phyloP scores from a whole-genome alignment of 441 rosid genomes.

The Hura crepitans region DNA sequence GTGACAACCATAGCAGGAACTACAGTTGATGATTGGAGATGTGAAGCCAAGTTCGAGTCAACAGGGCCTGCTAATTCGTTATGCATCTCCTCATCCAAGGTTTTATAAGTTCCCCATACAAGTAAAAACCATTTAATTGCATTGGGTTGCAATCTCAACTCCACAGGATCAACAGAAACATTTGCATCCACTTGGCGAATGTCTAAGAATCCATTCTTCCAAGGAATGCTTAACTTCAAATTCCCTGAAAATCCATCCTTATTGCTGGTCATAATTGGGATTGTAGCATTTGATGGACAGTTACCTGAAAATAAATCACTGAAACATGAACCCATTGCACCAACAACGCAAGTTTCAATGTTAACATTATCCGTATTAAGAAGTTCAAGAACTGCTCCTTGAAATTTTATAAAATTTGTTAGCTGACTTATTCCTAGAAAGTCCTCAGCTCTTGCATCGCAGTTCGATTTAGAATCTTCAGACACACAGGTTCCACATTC shows the following conservation, averaged over 20 bases:
- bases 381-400: constrained; percentile 80
- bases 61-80: constrained; percentile 41
- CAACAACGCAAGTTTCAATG: constrained; percentile 30
- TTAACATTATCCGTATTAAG: constrained; percentile 50
- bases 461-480: constrained; percentile 42
- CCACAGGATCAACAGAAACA: constrained; percentile 72
- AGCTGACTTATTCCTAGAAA: constrained; percentile 72
- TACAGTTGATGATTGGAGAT: constrained; percentile 34
- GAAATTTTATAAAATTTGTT: constrained; percentile 68
- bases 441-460: constrained; percentile 38
- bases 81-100: constrained; percentile 33
- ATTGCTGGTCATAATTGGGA: constrained; percentile 58
- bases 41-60: constrained; percentile 40
- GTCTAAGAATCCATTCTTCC: constrained; percentile 92
- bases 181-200: constrained; percentile 84
- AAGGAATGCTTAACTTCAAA: constrained; percentile 85
- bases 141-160: constrained; percentile 66
- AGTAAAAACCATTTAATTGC: constrained; percentile 65
- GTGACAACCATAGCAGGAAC: constrained; percentile 25
- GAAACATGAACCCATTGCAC: constrained; percentile 28
- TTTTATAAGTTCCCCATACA: constrained; percentile 51
- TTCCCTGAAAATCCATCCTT: constrained; percentile 85
- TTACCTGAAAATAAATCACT: constrained; percentile 26
- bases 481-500: constrained; percentile 80
- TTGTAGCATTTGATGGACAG: constrained; percentile 35